Evolutionary conservation across 2,329 filamentous ascomycete species (phyloP).

Genomic region (Neoascochyta sp.): DNA sequence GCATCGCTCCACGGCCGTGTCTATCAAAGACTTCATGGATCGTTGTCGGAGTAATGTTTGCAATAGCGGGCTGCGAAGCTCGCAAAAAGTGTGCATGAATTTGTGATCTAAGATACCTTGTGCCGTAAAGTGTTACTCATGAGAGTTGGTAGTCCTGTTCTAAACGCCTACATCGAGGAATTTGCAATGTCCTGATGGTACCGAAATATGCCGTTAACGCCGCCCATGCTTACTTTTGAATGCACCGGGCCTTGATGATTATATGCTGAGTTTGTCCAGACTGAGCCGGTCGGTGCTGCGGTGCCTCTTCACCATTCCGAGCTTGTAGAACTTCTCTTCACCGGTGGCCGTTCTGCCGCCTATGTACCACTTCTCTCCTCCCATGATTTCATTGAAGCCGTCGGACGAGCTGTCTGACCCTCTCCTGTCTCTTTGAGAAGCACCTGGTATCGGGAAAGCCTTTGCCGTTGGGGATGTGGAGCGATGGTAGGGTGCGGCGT

Average conservation of each 20-base stretch:
- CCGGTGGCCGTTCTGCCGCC: conserved; percentile 70
- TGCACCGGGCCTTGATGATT: conserved; percentile 26
- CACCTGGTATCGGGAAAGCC: conserved; percentile 36
- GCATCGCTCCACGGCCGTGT: too few relatives aligned
- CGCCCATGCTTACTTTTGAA: conserved; percentile 22
- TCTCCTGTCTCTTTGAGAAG: conserved; percentile 47
- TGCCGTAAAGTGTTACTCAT: conserved; percentile 3
- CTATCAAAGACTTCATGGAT: too few relatives aligned
- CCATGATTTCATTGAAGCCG: conserved; percentile 69
- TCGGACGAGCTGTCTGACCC: conserved; percentile 74
- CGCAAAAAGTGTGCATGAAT: conserved; percentile 9
- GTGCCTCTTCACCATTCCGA: conserved; percentile 70
- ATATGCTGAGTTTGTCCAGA: conserved; percentile 71
- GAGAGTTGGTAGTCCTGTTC: conserved; percentile 5
- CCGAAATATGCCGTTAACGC: conserved; percentile 22
- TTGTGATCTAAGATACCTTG: conserved; percentile 4
- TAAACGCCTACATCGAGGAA: conserved; percentile 11
- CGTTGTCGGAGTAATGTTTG: not conserved
- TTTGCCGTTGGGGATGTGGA: conserved; percentile 37
- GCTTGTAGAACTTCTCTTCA: conserved; percentile 78
- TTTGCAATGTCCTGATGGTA: conserved; percentile 8
- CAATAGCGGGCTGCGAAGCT: conserved; percentile 10
- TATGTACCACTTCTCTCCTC: conserved; percentile 77
- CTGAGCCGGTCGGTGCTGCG: conserved; percentile 72
- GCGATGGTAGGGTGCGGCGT: conserved; percentile 38